phyloP scores from a whole-genome alignment of 129 eudicot genomes.

The Flaveria robusta region DNA sequence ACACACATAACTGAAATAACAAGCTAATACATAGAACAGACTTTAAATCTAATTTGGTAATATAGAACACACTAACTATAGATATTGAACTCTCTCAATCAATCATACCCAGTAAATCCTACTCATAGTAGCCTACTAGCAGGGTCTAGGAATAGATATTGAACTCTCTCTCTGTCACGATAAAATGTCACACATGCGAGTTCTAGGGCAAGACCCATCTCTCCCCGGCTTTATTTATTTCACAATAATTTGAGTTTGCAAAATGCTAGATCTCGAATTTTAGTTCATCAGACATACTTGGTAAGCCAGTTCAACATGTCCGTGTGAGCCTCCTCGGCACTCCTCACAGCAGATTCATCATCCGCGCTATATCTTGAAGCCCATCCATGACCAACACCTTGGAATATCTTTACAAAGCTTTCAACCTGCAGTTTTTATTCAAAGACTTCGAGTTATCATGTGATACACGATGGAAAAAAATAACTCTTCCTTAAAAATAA shows the following conservation, averaged over 20 bases:
- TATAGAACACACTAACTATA: too few species aligned
- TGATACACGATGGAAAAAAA: too few species aligned
- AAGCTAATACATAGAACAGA: too few species aligned
- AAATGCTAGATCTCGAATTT: background rate
- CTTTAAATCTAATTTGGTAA: too few species aligned
- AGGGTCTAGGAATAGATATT: too few species aligned
- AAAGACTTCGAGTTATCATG: too few species aligned
- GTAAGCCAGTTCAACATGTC: conserved; percentile 14
- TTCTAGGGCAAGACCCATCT: background rate
- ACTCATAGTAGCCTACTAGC: too few species aligned
- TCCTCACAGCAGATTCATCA: conserved; percentile 17
- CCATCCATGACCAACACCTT: conserved; percentile 13
- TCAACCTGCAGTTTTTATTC: conserved; percentile 7
- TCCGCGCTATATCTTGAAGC: conserved; percentile 10
- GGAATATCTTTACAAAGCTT: conserved; percentile 13
- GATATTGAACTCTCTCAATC: too few species aligned
- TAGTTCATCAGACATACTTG: conserved; percentile 7
- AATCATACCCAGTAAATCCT: too few species aligned
- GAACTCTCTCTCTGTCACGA: too few species aligned
- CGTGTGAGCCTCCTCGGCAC: conserved; percentile 13
- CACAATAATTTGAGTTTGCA: background rate
- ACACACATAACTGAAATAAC: background rate
- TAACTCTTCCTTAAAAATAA: too few species aligned
- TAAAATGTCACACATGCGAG: background rate
- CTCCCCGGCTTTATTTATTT: background rate